Base-by-base conservation (phyloP, 371 early-diverging fungal species). In the Globomyces sp. region DNA sequence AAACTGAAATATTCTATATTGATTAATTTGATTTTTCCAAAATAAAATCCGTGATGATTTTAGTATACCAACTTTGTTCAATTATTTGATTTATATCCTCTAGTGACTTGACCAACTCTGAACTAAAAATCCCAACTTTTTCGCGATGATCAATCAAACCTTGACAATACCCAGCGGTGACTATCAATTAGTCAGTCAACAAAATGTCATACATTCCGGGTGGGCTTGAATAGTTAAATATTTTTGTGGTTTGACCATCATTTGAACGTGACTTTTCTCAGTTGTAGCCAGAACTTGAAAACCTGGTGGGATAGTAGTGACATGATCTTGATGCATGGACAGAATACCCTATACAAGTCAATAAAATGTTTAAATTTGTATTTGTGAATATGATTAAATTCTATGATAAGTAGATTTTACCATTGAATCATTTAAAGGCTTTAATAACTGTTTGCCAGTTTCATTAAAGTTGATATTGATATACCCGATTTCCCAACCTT, bases 221-320 rank as follows among this genome's bases (percentile, higher is more conserved):
- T 92, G 93, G 1, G 85, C 89, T 71, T 92, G 93, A n/a, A 90
- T 68, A 0, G 89, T 86, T n/a, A 90, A 72, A 44, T 86, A 80
- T 44, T 77, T 79, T 39, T 75, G 52, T 36, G 84, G 83, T 13
- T 85, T 74, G 3, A 84, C 78, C 50, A 88, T 75, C 4, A 71
- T 60, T 77, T 85, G 68, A 55, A 72, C 62, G 68, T 86, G 58
- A 71, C 74, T 64, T 61, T 77, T 34, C 74, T 78, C 64, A 66
- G 86, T 58, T 66, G 75, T 11, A 47, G 77, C 83, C 13, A 86
- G 62, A 9, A 72, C 73, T 34, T 73, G 63, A 66, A 87, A 89
- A 0, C 76, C 80, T 0, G 76, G 59, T 1, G 89, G 90, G 1
- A 85, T 48, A 2, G 58, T 65, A 6, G 73, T 66, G 4, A 90